A percentile compares a stretch with the other conserved stretches of the same genome.
Conservation (phyloP, 140 eudicot species). For the Stevia rebaudiana region DNA sequence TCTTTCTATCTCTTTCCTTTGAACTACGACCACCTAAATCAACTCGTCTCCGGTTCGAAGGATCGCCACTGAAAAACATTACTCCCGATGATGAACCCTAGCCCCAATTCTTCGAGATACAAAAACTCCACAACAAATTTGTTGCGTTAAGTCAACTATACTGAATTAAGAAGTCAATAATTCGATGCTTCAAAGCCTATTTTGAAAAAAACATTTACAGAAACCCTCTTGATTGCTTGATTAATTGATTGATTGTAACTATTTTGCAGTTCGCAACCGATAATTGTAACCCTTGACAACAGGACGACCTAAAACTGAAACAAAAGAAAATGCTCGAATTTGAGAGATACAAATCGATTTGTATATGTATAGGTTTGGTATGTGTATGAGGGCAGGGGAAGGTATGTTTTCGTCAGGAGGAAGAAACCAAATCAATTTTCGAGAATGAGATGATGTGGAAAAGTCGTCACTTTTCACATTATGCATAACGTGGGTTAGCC, state of each 20-base stretch:
- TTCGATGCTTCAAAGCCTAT: constrained; percentile 5
- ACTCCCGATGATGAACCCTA: constrained; percentile 10
- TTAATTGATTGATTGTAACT: background rate
- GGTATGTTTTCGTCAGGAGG: no score
- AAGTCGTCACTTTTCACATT: no score
- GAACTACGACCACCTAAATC: constrained; percentile 98
- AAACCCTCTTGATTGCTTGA: background rate
- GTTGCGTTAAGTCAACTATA: constrained; percentile 14
- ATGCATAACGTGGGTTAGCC: no score
- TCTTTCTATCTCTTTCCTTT: constrained; percentile 80
- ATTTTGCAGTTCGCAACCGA: constrained; percentile 10
- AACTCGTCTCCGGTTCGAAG: constrained; percentile 72
- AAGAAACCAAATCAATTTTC: no score
- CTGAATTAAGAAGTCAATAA: constrained; percentile 1
- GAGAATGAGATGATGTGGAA: no score
- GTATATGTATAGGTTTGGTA: no score
- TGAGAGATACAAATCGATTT: background rate
- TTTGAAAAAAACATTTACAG: background rate
- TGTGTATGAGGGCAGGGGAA: no score
- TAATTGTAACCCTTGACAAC: constrained; percentile 7
- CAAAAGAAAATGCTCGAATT: background rate
- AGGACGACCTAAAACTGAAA: background rate
- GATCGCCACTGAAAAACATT: constrained; percentile 89
- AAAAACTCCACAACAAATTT: background rate
- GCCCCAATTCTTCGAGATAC: background rate